phyloP scores from a whole-genome alignment of 768 basidiomycete genomes.

The Boletus vinaceobasis region DNA sequence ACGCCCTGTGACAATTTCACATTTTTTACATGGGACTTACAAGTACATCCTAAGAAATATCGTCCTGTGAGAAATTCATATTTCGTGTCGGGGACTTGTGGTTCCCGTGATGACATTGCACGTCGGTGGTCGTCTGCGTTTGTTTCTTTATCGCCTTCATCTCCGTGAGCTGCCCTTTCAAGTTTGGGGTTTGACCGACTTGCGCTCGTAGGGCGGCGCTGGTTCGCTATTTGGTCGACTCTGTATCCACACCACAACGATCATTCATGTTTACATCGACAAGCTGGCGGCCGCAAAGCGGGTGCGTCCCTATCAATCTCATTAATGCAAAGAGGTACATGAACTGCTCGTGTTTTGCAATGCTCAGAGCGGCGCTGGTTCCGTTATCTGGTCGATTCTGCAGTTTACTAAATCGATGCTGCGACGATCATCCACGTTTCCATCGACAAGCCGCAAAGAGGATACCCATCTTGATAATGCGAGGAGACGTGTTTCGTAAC shows the following conservation, averaged over 20 bases:
- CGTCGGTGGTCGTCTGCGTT: background rate
- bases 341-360: background rate
- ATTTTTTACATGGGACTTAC: too few species aligned
- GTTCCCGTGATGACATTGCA: too few species aligned
- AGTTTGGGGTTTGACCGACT: background rate
- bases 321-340: background rate
- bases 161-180: background rate
- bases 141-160: background rate
- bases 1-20: too few species aligned
- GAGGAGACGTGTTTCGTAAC: background rate
- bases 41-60: too few species aligned
- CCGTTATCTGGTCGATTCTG: too few species aligned
- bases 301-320: background rate
- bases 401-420: too few species aligned
- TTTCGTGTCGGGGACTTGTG: too few species aligned
- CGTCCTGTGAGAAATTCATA: too few species aligned
- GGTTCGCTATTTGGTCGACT: background rate
- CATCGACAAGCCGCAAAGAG: too few species aligned
- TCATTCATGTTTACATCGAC: conserved; percentile 43
- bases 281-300: conserved; percentile 36
- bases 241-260: conserved; percentile 8
- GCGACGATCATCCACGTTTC: too few species aligned
- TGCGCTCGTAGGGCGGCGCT: background rate
- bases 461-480: too few species aligned
- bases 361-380: background rate